Percentiles rank a stretch among this genome's conserved stretches.
Conservation (phyloP, 768 basidiomycete genomes). For the Dacryopinax spathularia region DNA sequence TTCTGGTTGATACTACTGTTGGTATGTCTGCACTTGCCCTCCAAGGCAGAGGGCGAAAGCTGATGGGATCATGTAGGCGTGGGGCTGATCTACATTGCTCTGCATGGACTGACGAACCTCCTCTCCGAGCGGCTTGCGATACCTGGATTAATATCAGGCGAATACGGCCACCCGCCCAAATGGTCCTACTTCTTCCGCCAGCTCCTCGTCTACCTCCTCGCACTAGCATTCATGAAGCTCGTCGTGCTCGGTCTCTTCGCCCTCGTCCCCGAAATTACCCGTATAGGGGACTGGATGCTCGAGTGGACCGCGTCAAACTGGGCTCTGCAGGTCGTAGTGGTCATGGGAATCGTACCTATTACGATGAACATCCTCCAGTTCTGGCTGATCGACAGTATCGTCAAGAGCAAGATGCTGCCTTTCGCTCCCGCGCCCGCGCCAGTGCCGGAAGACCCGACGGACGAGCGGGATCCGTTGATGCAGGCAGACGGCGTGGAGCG, state of each 20-base stretch:
- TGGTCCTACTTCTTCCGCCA: slow-evolving; percentile 59
- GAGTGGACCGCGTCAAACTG: slow-evolving; percentile 60
- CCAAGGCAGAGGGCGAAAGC: background rate
- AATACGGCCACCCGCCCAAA: slow-evolving; percentile 77
- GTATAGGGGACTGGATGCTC: slow-evolving; percentile 74
- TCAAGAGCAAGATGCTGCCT: slow-evolving; percentile 39
- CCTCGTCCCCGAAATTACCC: slow-evolving; percentile 53
- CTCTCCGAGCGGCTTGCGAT: slow-evolving; percentile 49
- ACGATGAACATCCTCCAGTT: slow-evolving; percentile 84
- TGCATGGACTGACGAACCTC: slow-evolving; percentile 48
- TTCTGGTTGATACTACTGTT: slow-evolving; percentile 80
- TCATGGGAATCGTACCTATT: slow-evolving; percentile 80
- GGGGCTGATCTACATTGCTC: slow-evolving; percentile 58
- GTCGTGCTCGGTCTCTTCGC: slow-evolving; percentile 65
- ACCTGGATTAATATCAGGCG: slow-evolving; percentile 70
- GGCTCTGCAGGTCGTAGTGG: slow-evolving; percentile 60
- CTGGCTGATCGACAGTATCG: slow-evolving; percentile 88
- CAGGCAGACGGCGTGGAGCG: slow-evolving; percentile 5
- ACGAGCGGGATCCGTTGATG: slow-evolving; percentile 6
- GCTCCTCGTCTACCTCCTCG: slow-evolving; percentile 64
- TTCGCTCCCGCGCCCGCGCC: slow-evolving; percentile 4
- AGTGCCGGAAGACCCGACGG: slow-evolving; percentile 8
- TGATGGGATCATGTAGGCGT: slow-evolving; percentile 46
- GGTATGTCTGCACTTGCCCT: slow-evolving; percentile 36
- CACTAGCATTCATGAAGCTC: slow-evolving; percentile 81